A percentile compares a stretch with the other conserved stretches of the same genome.
phyloP scores from a whole-genome alignment of 225 moss, liverwort and hornwort genomes.

The Physcomitrellopsis africana region DNA sequence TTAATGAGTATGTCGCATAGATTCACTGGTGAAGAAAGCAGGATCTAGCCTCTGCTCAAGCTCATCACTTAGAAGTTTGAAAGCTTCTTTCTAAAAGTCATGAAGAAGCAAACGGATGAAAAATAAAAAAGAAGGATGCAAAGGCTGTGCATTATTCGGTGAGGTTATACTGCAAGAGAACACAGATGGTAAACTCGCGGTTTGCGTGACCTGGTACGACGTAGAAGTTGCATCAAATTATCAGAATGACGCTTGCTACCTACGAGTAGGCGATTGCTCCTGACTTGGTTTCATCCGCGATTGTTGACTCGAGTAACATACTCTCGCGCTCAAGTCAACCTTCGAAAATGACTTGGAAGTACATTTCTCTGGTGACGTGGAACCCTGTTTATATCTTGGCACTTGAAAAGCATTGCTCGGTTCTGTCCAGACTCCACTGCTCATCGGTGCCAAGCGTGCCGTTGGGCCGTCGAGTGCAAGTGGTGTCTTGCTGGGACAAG shows the following conservation, averaged over 20 bases:
- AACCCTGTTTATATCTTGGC: conserved; percentile 28
- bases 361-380: conserved; percentile 33
- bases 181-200: not conserved
- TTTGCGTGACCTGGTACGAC: not conserved
- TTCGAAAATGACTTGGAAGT: conserved; percentile 15
- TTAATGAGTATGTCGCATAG: conserved; percentile 8
- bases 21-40: not conserved
- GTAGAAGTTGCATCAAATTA: not conserved
- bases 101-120: not conserved
- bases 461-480: conserved; percentile 3
- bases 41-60: not conserved
- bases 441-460: conserved; percentile 4
- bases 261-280: conserved; percentile 17
- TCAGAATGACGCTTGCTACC: conserved; percentile 8
- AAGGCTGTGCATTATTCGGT: too few species aligned
- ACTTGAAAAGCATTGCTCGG: conserved; percentile 7
- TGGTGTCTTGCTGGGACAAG: conserved; percentile 52
- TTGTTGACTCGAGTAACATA: conserved; percentile 25
- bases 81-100: not conserved
- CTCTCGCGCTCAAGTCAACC: conserved; percentile 17
- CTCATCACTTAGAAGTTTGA: not conserved
- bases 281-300: conserved; percentile 12
- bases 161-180: not conserved
- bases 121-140: not conserved
- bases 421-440: not conserved